Evolutionary conservation across 176 grass and related monocot species (phyloP).

Genomic region (Rhynchospora breviuscula): DNA sequence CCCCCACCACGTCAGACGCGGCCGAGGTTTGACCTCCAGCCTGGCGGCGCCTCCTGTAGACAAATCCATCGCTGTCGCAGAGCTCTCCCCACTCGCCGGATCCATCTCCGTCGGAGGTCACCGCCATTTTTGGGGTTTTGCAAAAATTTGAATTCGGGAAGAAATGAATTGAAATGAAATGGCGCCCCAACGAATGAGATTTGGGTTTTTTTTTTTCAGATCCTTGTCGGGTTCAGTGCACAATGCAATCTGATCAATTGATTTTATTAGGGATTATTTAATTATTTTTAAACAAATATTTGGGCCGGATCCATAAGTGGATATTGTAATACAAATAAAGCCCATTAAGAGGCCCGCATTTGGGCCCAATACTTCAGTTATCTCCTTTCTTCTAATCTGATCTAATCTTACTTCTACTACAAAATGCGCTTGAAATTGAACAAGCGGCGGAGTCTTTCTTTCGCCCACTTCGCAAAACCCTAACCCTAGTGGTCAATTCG

Average conservation of each 20-base stretch:
- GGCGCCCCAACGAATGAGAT: neutral
- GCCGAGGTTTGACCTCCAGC: neutral
- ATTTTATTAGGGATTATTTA: neutral
- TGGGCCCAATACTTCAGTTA: neutral
- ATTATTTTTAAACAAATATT: no score
- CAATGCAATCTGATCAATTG: neutral
- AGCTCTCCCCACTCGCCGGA: slow-evolving; percentile 39
- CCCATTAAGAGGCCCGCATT: neutral
- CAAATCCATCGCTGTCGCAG: slow-evolving; percentile 41
- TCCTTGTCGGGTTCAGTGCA: neutral
- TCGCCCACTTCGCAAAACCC: neutral
- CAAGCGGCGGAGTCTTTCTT: neutral
- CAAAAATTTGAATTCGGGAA: slow-evolving; percentile 16
- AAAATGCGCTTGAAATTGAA: neutral
- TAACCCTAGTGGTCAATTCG: neutral
- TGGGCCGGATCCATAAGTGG: no score
- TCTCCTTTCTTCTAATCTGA: neutral
- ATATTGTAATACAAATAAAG: neutral
- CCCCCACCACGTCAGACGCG: neutral
- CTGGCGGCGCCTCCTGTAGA: slow-evolving; percentile 42
- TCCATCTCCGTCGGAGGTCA: slow-evolving; percentile 1
- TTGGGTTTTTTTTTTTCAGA: neutral
- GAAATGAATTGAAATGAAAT: neutral
- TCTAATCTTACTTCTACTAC: neutral
- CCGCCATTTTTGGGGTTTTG: neutral